These are phyloP conservation scores for Pseudogymnoascus sp. DNA, from an alignment of 2,329 filamentous ascomycete genomes.

Conservation along the genomic window DNA sequence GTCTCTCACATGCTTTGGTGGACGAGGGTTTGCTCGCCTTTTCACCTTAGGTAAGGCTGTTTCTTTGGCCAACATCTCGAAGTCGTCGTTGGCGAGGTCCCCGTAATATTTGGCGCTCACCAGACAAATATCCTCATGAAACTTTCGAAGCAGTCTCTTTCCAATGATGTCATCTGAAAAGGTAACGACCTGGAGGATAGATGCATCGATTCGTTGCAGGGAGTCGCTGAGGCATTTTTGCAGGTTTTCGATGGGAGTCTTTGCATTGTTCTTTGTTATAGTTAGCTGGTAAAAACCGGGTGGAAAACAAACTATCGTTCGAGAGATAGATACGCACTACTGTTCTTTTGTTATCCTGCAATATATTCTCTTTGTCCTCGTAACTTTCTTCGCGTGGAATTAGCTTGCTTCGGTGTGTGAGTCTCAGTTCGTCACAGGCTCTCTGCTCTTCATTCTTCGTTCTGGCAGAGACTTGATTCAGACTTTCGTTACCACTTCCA, in stretches of 20 bases:
- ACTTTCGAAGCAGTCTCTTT: not conserved
- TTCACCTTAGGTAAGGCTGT: too few species aligned
- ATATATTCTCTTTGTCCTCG: not conserved
- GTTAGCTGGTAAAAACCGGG: not conserved
- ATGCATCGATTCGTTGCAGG: not conserved
- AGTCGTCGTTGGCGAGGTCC: not conserved
- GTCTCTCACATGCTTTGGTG: not conserved
- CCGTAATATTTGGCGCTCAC: not conserved
- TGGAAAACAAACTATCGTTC: not conserved
- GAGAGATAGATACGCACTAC: not conserved
- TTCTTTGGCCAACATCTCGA: too few species aligned
- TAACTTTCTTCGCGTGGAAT: not conserved
- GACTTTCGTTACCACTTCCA: not conserved
- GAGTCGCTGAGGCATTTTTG: not conserved
- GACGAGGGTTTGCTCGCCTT: not conserved
- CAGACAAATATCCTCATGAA: not conserved
- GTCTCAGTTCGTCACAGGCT: not conserved
- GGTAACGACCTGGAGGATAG: not conserved
- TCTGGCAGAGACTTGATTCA: not conserved
- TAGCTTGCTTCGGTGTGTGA: not conserved
- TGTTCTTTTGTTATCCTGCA: not conserved
- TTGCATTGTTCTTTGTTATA: not conserved
- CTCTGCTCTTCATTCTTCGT: not conserved
- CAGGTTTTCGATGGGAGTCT: not conserved
- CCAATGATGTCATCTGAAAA: not conserved